Percentiles rank a stretch among this genome's conserved stretches.
phyloP scores from a whole-genome alignment of 2,329 filamentous ascomycete genomes.

The Arthrobotrys megalospora region DNA sequence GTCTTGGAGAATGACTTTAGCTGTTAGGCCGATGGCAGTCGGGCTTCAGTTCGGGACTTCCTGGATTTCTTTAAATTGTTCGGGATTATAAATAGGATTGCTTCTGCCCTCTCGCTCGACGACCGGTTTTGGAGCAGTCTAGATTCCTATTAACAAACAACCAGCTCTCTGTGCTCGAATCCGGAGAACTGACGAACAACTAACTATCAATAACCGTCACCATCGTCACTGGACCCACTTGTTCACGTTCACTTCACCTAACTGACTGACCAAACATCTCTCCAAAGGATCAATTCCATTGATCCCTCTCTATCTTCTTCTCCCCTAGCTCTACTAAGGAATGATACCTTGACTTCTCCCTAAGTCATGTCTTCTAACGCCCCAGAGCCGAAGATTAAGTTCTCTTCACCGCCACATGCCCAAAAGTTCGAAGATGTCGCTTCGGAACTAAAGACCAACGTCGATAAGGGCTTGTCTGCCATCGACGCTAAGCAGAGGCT shows the following conservation, averaged over 20 bases:
- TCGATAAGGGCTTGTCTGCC: conserved; percentile 77
- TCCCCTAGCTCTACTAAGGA: conserved; percentile 26
- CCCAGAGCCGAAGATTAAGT: conserved; percentile 47
- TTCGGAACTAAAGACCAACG: conserved; percentile 74
- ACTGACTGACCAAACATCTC: background rate
- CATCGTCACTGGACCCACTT: background rate
- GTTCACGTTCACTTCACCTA: too few species aligned
- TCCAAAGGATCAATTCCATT: background rate
- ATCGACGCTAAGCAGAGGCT: conserved; percentile 75
- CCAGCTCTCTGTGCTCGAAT: conserved; percentile 45
- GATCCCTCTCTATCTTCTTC: background rate
- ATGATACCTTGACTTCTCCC: conserved; percentile 40
- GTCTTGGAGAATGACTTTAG: conserved; percentile 28
- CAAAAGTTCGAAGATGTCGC: conserved; percentile 76
- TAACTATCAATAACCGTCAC: background rate
- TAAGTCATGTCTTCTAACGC: conserved; percentile 51
- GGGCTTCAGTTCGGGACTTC: conserved; percentile 30
- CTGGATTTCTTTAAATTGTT: conserved; percentile 9
- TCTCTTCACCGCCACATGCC: conserved; percentile 66
- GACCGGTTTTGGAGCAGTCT: conserved; percentile 53
- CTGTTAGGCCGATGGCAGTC: conserved; percentile 25
- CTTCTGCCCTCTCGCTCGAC: conserved; percentile 32
- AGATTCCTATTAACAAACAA: conserved; percentile 47
- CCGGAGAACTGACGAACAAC: conserved; percentile 40
- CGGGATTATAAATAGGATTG: conserved; percentile 54